Evolutionary conservation across 306 rosid species (phyloP).

Genomic region (Dicorynia guianensis): DNA sequence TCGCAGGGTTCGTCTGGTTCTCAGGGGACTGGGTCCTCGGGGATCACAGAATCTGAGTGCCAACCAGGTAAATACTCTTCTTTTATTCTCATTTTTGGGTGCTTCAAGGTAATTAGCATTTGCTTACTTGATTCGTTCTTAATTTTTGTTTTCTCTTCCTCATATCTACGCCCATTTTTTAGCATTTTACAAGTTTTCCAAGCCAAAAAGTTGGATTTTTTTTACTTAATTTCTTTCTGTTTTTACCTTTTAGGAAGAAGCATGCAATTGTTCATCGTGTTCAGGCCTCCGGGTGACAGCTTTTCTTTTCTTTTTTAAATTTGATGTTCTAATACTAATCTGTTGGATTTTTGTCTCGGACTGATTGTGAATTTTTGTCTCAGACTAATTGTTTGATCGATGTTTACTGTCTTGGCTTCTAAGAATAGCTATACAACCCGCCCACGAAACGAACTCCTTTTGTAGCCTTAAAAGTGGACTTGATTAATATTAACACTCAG

Average conservation of each 20-base stretch:
- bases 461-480: too few relatives aligned
- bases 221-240: neutral
- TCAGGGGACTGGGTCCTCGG: slow-evolving; percentile 61
- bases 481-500: too few relatives aligned
- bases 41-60: slow-evolving; percentile 54
- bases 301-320: neutral
- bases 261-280: neutral
- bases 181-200: neutral
- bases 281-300: neutral
- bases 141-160: neutral
- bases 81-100: neutral
- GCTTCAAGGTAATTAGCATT: neutral
- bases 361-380: neutral
- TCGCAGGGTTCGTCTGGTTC: slow-evolving; percentile 53
- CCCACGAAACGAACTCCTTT: too few relatives aligned
- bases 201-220: neutral
- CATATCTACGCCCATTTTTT: neutral
- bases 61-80: slow-evolving; percentile 56
- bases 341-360: neutral
- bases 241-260: neutral
- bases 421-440: too few relatives aligned
- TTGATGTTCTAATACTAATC: neutral
- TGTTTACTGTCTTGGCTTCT: too few relatives aligned
- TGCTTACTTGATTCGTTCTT: neutral
- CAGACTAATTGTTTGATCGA: too few relatives aligned